Conservation (phyloP, 1,284 basidiomycete species). For the Puccinia horiana region DNA sequence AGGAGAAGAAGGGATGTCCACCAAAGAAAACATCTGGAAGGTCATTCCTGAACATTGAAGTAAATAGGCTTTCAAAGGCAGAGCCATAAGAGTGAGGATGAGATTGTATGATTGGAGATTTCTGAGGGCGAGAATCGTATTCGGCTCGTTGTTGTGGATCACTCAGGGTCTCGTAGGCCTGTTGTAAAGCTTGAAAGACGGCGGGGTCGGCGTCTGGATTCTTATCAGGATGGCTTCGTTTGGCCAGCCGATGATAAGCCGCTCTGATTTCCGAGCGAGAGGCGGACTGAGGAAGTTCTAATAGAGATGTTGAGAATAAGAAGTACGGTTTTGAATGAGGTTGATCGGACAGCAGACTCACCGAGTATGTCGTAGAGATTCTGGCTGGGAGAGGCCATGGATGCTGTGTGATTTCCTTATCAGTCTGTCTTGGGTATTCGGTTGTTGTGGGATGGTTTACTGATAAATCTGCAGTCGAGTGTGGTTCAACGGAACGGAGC, state of each 20-base stretch:
- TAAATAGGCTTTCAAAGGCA: conserved; percentile 17
- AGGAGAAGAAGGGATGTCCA: background rate
- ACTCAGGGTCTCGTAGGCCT: conserved; percentile 42
- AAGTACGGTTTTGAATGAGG: background rate
- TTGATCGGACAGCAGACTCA: background rate
- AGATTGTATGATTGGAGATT: background rate
- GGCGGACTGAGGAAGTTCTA: conserved; percentile 28
- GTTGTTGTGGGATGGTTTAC: too few relatives aligned
- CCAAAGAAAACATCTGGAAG: conserved; percentile 24
- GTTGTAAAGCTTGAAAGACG: conserved; percentile 22
- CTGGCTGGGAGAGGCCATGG: background rate
- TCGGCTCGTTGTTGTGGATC: conserved; percentile 23
- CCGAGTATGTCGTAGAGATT: conserved; percentile 33
- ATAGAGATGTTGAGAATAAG: conserved; percentile 9
- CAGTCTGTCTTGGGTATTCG: background rate
- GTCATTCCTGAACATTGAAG: conserved; percentile 31
- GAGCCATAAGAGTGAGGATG: background rate
- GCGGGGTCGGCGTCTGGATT: conserved; percentile 16
- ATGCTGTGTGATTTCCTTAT: background rate
- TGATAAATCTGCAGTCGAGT: too few relatives aligned
- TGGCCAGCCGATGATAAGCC: conserved; percentile 37
- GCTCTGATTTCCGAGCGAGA: conserved; percentile 27
- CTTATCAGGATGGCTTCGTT: conserved; percentile 42
- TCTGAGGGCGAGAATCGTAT: background rate
- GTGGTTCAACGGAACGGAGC: too few relatives aligned